Evolutionary conservation across 1,284 basidiomycete genomes (phyloP), one percentile per base, ranked within the genome.

Genomic region (Cryptococcus sp.): DNA sequence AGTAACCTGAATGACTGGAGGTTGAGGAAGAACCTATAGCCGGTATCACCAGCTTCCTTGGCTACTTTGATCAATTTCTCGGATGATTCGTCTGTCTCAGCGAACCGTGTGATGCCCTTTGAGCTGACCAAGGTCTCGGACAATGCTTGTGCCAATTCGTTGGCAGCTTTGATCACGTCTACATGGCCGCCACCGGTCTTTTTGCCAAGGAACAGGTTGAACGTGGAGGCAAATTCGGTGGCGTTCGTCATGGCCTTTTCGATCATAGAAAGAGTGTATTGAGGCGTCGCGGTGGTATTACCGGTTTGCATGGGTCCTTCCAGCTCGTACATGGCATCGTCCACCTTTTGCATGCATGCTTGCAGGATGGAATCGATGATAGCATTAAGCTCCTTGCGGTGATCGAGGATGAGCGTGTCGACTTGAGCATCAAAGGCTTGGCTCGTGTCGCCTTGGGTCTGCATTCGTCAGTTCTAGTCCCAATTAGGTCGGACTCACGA

Each of bases 351-450:
- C 40, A 95, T 91, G 73, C 95, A 98, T 10, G 93, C 91, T 77
- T 96, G 91, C 38, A 99, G 82, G 74, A 99, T 98, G 3, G 96
- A 99, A 80, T 99, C 92, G 73, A 99, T 98, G 77, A 99, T 96
- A 68, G 93, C 86, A 79, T 99, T 99, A 70, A 99, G 84, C 81
- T 98, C 96, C 83, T 97, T 98, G 75, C 93, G 86, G 75, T 97
- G 92, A 78, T 99, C 96, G 60, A 99, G 83, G 66, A 99, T 96
- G 67, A 99, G 84, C 1, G 89, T 96, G 78, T 99, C 95, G 70
- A 99, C 93, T 77, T 98, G 93, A 15, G 92, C 90, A 73, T 93
- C 92, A 61, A 92, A 91, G 0, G 93, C 91, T 66, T 91, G 88
- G 68, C 93, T 91, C 25, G 87, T 86, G 46, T 92, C 82, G 59